Conservation (phyloP, 192 early-diverging fungal genomes). For the Mortierella claussenii region DNA sequence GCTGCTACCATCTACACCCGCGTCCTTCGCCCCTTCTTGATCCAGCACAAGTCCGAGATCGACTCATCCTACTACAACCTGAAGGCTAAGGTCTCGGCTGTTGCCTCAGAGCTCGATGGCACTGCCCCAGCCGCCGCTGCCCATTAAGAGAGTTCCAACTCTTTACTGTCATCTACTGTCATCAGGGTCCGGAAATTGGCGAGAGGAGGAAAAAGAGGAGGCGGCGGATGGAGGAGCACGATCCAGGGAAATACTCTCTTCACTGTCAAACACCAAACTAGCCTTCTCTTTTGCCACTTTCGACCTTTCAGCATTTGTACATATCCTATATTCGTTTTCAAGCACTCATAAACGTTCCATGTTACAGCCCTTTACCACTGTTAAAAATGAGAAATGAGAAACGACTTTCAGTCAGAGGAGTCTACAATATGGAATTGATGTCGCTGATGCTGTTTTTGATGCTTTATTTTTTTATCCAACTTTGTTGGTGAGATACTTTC, state of each 20-base stretch:
- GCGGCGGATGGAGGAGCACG: no score
- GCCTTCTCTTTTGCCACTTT: no score
- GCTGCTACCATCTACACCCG: conserved; percentile 83
- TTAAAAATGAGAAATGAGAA: background rate
- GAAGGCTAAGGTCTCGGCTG: conserved; percentile 54
- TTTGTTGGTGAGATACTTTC: no score
- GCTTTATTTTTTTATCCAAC: no score
- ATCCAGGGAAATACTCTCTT: no score
- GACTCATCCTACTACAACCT: conserved; percentile 48
- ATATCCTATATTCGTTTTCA: no score
- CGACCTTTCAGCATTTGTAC: background rate
- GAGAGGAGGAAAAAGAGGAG: background rate
- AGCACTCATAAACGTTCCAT: no score
- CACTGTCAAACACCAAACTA: no score
- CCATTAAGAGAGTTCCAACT: no score
- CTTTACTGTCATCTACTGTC: no score
- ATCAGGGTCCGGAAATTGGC: background rate
- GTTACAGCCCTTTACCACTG: background rate
- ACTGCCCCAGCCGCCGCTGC: conserved; percentile 24
- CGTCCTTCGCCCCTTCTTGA: conserved; percentile 80
- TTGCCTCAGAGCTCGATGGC: conserved; percentile 44
- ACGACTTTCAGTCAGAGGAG: background rate
- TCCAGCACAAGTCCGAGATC: conserved; percentile 58
- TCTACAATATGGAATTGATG: no score
- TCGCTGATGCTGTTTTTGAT: no score